Conservation (phyloP, 257 asterid genomes). For the Salvia hispanica region DNA sequence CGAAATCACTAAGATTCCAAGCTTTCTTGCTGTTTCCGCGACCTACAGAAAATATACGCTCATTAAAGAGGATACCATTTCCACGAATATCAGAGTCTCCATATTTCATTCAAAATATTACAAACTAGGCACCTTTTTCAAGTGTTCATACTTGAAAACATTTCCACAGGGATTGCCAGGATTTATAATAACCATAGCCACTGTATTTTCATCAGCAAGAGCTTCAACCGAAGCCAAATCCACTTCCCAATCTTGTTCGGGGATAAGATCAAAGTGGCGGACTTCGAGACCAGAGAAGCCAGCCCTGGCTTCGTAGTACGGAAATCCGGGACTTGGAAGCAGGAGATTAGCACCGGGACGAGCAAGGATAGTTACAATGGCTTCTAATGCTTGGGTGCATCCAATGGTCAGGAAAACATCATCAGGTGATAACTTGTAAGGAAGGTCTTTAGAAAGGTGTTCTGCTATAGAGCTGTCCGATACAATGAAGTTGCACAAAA, state of each 20-base stretch:
- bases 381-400: conserved; percentile 70
- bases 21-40: conserved; percentile 79
- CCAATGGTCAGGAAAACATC: conserved; percentile 71
- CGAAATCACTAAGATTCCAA: conserved; percentile 74
- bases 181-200: conserved; percentile 80
- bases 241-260: conserved; percentile 79
- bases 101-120: neutral
- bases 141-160: conserved; percentile 71
- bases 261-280: conserved; percentile 75
- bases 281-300: conserved; percentile 51
- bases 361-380: conserved; percentile 58
- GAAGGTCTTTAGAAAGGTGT: conserved; percentile 75
- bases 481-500: conserved; percentile 3
- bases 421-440: conserved; percentile 62
- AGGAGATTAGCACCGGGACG: conserved; percentile 75
- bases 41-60: conserved; percentile 41
- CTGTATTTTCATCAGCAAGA: conserved; percentile 72
- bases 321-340: conserved; percentile 84
- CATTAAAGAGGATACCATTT: neutral
- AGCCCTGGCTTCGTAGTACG: conserved; percentile 70
- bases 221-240: conserved; percentile 73
- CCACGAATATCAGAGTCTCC: neutral
- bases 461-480: conserved; percentile 75
- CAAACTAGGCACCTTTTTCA: conserved; percentile 58
- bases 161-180: conserved; percentile 98